Evolutionary conservation across 441 rosid genomes (phyloP).

Genomic region (Sinapis alba): DNA sequence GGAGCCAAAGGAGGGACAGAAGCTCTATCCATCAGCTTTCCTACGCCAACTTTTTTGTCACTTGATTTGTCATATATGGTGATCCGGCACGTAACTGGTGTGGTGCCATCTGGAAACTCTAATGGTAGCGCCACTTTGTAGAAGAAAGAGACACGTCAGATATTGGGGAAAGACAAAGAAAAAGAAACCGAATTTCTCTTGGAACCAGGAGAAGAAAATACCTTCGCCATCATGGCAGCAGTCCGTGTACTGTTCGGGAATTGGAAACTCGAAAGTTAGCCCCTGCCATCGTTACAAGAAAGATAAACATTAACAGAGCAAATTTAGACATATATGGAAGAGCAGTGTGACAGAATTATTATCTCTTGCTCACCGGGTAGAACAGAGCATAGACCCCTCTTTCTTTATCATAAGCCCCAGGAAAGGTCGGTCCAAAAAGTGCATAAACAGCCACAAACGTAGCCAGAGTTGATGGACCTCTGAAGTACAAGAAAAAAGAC

Average conservation of each 20-base stretch:
- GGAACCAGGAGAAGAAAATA: background rate
- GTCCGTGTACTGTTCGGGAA: background rate
- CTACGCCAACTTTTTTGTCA: constrained; percentile 91
- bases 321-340: background rate
- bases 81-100: constrained; percentile 95
- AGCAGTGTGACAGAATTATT: background rate
- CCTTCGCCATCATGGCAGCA: constrained; percentile 8
- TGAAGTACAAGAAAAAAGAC: constrained; percentile 39
- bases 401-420: constrained; percentile 86
- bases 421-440: constrained; percentile 93
- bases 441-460: constrained; percentile 95
- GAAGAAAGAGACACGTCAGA: background rate
- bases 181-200: constrained; percentile 30
- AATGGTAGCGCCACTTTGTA: constrained; percentile 66
- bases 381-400: constrained; percentile 89
- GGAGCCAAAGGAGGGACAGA: constrained; percentile 79
- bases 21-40: constrained; percentile 85
- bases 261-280: background rate
- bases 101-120: constrained; percentile 98
- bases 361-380: constrained; percentile 71
- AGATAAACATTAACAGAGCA: constrained; percentile 2
- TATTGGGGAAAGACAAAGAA: background rate
- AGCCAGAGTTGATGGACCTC: constrained; percentile 89
- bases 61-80: constrained; percentile 56
- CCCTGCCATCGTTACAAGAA: constrained; percentile 16